Conservation (phyloP, 202 grass and related monocot species). For the Saccharum hybrid region DNA sequence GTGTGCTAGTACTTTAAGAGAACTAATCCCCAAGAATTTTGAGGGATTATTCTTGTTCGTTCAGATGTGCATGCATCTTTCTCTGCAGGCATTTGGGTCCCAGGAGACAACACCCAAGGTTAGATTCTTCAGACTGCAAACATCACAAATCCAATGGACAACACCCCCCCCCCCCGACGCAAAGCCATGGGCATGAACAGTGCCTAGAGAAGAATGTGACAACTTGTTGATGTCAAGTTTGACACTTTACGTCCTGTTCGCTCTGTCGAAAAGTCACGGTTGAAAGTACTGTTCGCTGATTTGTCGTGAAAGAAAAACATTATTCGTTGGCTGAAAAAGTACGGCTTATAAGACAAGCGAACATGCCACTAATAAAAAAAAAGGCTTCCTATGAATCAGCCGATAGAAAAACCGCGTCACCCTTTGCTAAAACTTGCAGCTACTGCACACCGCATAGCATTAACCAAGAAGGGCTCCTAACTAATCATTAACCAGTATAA, state of each 20-base stretch:
- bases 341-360: too few relatives aligned
- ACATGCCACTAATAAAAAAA: slow-evolving; percentile 37
- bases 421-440: neutral
- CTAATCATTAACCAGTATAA: too few relatives aligned
- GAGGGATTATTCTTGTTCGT: slow-evolving; percentile 7
- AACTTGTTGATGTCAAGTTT: slow-evolving; percentile 12
- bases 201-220: neutral
- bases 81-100: slow-evolving; percentile 15
- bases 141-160: slow-evolving; percentile 28
- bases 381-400: slow-evolving; percentile 36
- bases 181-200: too few relatives aligned
- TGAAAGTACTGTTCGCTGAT: too few relatives aligned
- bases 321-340: too few relatives aligned
- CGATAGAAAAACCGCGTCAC: slow-evolving; percentile 27
- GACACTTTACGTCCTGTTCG: too few relatives aligned
- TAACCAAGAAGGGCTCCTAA: neutral
- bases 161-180: neutral
- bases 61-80: slow-evolving; percentile 22
- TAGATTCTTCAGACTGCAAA: slow-evolving; percentile 20
- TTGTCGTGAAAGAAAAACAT: too few relatives aligned
- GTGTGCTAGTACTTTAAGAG: slow-evolving; percentile 7
- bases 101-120: neutral
- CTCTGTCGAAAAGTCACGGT: too few relatives aligned
- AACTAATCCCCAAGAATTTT: slow-evolving; percentile 19
- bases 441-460: neutral